Evolutionary conservation across 192 early-diverging fungal species (phyloP).

Genomic region (Spinellus fusiger): DNA sequence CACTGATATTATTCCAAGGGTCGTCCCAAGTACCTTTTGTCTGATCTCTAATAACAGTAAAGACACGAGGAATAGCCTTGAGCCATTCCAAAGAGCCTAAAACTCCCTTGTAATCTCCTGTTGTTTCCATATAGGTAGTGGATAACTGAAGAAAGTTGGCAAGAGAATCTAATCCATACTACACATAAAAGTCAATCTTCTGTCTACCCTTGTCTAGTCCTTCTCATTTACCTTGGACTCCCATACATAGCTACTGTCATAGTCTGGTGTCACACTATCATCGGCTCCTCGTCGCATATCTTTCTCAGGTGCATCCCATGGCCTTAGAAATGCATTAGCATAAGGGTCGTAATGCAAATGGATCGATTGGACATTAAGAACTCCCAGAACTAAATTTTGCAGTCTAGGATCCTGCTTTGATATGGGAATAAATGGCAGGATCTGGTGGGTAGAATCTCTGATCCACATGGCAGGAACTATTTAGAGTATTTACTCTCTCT

Average conservation of each 20-base stretch:
- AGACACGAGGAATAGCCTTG: slow-evolving; percentile 37
- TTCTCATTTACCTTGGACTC: slow-evolving; percentile 48
- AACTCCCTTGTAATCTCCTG: slow-evolving; percentile 33
- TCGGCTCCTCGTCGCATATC: slow-evolving; percentile 23
- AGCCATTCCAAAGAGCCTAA: slow-evolving; percentile 38
- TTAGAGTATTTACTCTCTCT: background rate
- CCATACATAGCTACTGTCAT: slow-evolving; percentile 35
- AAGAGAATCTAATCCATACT: slow-evolving; percentile 63
- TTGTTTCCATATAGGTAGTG: slow-evolving; percentile 41
- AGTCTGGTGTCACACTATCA: slow-evolving; percentile 40
- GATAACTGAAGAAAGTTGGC: slow-evolving; percentile 56
- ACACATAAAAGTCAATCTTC: slow-evolving; percentile 3
- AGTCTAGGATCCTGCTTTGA: slow-evolving; percentile 29
- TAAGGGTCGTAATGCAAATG: slow-evolving; percentile 38
- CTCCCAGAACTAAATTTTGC: slow-evolving; percentile 43
- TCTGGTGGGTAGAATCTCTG: slow-evolving; percentile 66
- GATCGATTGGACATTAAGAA: slow-evolving; percentile 50
- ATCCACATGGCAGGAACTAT: slow-evolving; percentile 65
- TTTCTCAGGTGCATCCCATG: slow-evolving; percentile 31
- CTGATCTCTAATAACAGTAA: slow-evolving; percentile 38
- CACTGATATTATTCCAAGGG: background rate
- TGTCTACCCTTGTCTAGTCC: background rate
- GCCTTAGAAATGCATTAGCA: slow-evolving; percentile 63
- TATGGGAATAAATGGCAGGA: slow-evolving; percentile 50
- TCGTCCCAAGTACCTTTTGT: slow-evolving; percentile 41